Percentiles rank a stretch among this genome's conserved stretches.
phyloP scores from a whole-genome alignment of 2,329 filamentous ascomycete genomes.

The Alternaria tenuissima region DNA sequence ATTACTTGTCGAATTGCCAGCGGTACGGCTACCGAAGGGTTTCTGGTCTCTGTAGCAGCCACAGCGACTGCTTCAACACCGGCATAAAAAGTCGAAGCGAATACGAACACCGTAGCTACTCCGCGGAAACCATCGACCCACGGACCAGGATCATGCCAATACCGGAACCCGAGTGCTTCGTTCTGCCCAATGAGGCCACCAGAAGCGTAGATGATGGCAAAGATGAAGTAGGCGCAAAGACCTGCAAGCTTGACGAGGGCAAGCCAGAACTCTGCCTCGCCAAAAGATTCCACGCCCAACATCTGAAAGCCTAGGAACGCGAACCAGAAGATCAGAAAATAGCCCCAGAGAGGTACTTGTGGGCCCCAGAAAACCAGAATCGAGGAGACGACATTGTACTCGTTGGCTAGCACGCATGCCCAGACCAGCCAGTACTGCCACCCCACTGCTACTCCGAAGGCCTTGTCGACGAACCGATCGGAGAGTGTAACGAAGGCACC shows the following conservation, averaged over 20 bases:
- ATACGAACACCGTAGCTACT: conserved; percentile 55
- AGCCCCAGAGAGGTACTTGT: conserved; percentile 52
- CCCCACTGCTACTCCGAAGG: conserved; percentile 38
- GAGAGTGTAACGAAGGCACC: conserved; percentile 76
- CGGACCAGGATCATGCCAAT: conserved; percentile 52
- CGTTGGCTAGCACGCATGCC: conserved; percentile 71
- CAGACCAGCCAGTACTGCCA: conserved; percentile 63
- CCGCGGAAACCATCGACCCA: conserved; percentile 54
- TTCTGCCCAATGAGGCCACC: conserved; percentile 44
- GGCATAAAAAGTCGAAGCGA: conserved; percentile 54
- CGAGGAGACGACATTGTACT: conserved; percentile 74
- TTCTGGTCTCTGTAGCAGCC: conserved; percentile 50
- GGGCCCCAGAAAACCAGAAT: conserved; percentile 73
- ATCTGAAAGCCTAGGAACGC: conserved; percentile 51
- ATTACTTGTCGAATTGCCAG: conserved; percentile 58
- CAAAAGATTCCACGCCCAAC: conserved; percentile 53
- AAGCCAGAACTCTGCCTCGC: conserved; percentile 56
- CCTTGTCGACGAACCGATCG: conserved; percentile 63
- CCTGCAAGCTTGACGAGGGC: conserved; percentile 52
- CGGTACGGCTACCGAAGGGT: conserved; percentile 57
- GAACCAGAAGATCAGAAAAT: conserved; percentile 54
- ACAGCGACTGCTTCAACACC: conserved; percentile 48
- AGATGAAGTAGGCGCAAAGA: conserved; percentile 51
- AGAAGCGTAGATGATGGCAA: conserved; percentile 51
- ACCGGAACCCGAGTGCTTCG: conserved; percentile 45